Evolutionary conservation across 2,329 filamentous ascomycete species (phyloP).

Genomic region (Sporothrix globosa): DNA sequence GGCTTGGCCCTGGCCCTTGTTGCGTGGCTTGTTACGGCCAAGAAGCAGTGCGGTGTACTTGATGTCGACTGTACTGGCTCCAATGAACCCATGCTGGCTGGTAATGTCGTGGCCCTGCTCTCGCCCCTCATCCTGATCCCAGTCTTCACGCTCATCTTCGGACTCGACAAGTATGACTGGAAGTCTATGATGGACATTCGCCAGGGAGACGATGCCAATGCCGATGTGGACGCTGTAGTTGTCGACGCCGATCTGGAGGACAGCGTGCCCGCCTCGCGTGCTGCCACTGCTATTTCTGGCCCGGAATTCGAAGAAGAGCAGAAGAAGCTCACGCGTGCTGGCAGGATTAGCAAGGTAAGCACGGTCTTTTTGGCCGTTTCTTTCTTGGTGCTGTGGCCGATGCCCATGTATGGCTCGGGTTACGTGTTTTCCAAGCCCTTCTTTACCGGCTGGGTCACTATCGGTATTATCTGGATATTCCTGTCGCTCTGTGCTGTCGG

Average conservation of each 20-base stretch:
- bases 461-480: constrained; percentile 81
- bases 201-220: constrained; percentile 67
- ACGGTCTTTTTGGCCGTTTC: constrained; percentile 52
- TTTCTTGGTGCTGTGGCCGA: constrained; percentile 83
- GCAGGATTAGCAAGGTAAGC: constrained; percentile 43
- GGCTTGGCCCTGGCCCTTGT: constrained; percentile 70
- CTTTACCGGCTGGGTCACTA: constrained; percentile 79
- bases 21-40: constrained; percentile 77
- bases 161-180: constrained; percentile 83
- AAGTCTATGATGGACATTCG: constrained; percentile 78
- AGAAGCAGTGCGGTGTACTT: constrained; percentile 68
- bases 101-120: constrained; percentile 81
- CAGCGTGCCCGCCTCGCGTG: constrained; percentile 51
- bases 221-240: constrained; percentile 70
- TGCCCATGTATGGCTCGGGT: constrained; percentile 81
- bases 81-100: constrained; percentile 87
- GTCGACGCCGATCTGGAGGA: constrained; percentile 67
- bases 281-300: constrained; percentile 39
- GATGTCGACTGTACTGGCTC: constrained; percentile 75
- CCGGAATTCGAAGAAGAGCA: constrained; percentile 50
- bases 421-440: constrained; percentile 84
- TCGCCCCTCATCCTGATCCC: constrained; percentile 76
- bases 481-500: constrained; percentile 73
- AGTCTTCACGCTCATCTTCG: constrained; percentile 70
- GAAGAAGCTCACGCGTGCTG: constrained; percentile 41